Base-by-base conservation (phyloP, 164 flowering plant species). In the Hamamelis virginiana region DNA sequence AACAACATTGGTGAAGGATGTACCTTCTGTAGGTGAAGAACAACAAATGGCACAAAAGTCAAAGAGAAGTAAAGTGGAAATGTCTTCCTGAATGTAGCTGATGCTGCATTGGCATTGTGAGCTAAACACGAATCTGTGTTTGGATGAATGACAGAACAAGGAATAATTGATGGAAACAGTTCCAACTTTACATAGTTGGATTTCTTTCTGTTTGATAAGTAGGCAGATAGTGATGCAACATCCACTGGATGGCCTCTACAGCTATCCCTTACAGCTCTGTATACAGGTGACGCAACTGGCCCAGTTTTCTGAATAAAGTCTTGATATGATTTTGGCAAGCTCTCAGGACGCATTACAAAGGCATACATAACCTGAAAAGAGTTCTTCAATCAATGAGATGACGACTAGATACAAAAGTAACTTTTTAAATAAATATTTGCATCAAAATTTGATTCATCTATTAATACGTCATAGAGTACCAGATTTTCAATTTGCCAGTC, bases 331-430 rank as follows among this genome's bases (percentile, higher is more conserved):
- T 91, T 92, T 47, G 98, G 98, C 85, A 95, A 83, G 84, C 91
- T 95, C 83, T 95, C 97, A 69, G 98, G 98, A 64, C 90, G 97
- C 98, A 95, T 95, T 16, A 95, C 84, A 75, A 95, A 95, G 57
- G 94, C 79, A 84, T 95, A 95, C 98, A 95, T 95, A 63, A 95
- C 91, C 98, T 95, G 87, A 59, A 73, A 75, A 28, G 26, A 52
- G 38, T 14, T 47, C 25, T 59, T 26, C 44, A 64, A 28, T 59
- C 19, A 69, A 66, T 50, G 21, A 56, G 45, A 26, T 6, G 9
- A 16, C 22, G 66, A 45, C 27, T 63, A 22, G 51, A 63, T 13
- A 62, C 18, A 19, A 10, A 10, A 43, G 44, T 41, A 50, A n/a
- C n/a, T n/a, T n/a, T n/a, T n/a, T n/a, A n/a, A 50, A 16, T 50